These are phyloP conservation scores for Penicillium lividum DNA, from an alignment of 495 filamentous ascomycete genomes.

Conservation along the genomic window DNA sequence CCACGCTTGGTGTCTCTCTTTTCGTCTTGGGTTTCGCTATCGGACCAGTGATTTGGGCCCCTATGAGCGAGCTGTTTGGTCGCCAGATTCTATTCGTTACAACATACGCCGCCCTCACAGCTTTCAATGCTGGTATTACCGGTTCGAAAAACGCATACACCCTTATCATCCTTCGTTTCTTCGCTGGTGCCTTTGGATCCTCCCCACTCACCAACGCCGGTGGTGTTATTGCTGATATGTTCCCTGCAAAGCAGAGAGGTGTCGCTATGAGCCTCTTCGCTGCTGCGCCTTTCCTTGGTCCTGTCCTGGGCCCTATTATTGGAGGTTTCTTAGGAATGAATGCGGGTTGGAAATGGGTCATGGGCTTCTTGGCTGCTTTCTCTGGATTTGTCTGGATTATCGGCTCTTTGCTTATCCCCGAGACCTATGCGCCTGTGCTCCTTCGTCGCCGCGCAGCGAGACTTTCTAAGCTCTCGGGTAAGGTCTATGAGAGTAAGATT, in stretches of 20 bases:
- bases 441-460: constrained; percentile 53
- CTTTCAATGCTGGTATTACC: constrained; percentile 68
- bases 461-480: constrained; percentile 55
- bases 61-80: constrained; percentile 70
- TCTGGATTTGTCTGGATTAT: constrained; percentile 58
- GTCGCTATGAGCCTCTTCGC: constrained; percentile 65
- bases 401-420: constrained; percentile 54
- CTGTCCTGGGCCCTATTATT: constrained; percentile 60
- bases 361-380: constrained; percentile 56
- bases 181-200: constrained; percentile 76
- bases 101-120: constrained; percentile 63
- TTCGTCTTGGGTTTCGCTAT: constrained; percentile 77
- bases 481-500: constrained; percentile 54
- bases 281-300: constrained; percentile 68
- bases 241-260: constrained; percentile 61
- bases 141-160: constrained; percentile 63
- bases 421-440: constrained; percentile 63
- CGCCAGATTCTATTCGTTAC: constrained; percentile 67
- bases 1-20: constrained; percentile 67
- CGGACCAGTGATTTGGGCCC: constrained; percentile 64
- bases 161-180: constrained; percentile 74
- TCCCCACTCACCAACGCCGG: constrained; percentile 72
- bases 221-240: constrained; percentile 77
- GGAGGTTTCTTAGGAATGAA: constrained; percentile 63
- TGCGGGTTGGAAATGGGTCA: constrained; percentile 67